Evolutionary conservation across 2,329 filamentous ascomycete species (phyloP).

Genomic region (Lasiodiplodia sp.): DNA sequence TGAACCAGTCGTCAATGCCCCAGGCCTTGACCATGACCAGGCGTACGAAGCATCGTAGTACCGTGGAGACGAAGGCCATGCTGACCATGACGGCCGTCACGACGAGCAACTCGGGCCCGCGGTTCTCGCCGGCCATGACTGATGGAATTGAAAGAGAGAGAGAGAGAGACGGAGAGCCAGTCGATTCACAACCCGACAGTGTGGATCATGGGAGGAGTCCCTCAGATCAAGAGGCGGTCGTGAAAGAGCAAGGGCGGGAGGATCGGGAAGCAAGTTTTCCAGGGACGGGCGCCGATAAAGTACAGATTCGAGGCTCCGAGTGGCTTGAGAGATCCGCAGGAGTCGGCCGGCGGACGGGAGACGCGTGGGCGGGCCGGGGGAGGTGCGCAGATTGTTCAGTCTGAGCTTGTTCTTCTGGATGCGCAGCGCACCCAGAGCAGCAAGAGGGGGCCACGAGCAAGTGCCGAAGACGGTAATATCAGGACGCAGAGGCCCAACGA

Average conservation of each 20-base stretch:
- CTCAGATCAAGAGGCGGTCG: slow-evolving; percentile 15
- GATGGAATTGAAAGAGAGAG: neutral
- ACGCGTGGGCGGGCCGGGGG: slow-evolving; percentile 8
- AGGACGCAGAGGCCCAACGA: slow-evolving; percentile 23
- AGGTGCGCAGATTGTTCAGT: neutral
- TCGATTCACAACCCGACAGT: neutral
- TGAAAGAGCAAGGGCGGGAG: neutral
- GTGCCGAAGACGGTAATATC: slow-evolving; percentile 21
- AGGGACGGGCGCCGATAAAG: slow-evolving; percentile 15
- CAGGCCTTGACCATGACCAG: slow-evolving; percentile 45
- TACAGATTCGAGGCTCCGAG: slow-evolving; percentile 3
- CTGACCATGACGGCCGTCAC: slow-evolving; percentile 11
- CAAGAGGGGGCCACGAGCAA: slow-evolving; percentile 3
- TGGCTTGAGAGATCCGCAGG: slow-evolving; percentile 7
- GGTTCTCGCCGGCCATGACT: slow-evolving; percentile 11
- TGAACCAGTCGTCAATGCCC: slow-evolving; percentile 47
- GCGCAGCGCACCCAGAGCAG: neutral
- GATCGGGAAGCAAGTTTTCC: neutral
- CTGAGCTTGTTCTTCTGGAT: neutral
- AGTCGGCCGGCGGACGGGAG: slow-evolving; percentile 2
- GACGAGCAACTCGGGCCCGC: slow-evolving; percentile 10
- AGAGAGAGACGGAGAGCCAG: no score
- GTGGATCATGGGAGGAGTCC: slow-evolving; percentile 5
- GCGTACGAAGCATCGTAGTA: slow-evolving; percentile 42
- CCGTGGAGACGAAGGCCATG: slow-evolving; percentile 7